Conservation (phyloP, 768 basidiomycete genomes). For the Gymnopilus junonius region DNA sequence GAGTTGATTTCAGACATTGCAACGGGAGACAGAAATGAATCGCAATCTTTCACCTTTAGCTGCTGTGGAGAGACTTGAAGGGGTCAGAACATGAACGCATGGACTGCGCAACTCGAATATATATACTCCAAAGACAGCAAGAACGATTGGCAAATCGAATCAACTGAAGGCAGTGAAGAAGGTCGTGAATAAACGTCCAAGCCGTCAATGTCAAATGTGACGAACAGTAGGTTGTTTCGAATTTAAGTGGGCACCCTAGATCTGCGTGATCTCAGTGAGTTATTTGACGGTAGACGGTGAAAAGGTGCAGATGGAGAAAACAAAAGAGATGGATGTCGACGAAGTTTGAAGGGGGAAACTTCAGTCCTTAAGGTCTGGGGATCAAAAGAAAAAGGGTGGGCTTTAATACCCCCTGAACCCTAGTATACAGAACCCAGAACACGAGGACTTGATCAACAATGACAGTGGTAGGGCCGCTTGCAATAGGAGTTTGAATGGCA, state of each 20-base stretch:
- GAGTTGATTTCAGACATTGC: neutral
- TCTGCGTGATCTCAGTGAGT: neutral
- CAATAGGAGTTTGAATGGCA: neutral
- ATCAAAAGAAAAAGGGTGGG: neutral
- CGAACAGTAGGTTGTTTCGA: neutral
- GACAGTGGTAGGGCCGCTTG: neutral
- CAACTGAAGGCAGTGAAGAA: neutral
- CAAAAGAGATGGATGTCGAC: too few species aligned
- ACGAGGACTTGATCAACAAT: neutral
- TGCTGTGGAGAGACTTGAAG: too few species aligned
- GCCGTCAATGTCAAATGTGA: neutral
- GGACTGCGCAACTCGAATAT: neutral
- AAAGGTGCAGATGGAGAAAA: neutral
- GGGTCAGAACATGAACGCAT: too few species aligned
- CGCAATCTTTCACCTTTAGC: neutral
- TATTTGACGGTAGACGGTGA: neutral
- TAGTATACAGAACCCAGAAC: neutral
- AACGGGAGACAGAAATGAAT: neutral
- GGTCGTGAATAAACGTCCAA: neutral
- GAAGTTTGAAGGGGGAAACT: neutral
- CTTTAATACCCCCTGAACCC: neutral
- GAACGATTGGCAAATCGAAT: neutral
- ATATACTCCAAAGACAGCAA: neutral
- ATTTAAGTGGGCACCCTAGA: neutral
- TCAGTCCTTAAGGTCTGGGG: too few species aligned